Evolutionary conservation across 164 flowering plant species (phyloP), one percentile per base, ranked within the genome.

Genomic region (Euptelea pleiosperma): DNA sequence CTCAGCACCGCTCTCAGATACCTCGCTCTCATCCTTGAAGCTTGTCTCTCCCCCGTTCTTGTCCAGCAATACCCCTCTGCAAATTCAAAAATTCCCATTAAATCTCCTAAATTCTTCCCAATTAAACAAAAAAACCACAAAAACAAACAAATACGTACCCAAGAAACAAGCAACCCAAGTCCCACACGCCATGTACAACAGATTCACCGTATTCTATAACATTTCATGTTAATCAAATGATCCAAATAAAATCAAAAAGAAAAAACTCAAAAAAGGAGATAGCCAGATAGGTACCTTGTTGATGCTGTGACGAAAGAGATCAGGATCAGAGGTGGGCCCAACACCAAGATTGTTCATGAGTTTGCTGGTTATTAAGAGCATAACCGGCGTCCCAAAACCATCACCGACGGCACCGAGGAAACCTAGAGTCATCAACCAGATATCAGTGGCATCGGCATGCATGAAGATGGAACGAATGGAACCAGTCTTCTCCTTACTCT

Each of bases 21-120:
- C 44, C 77, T 75, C 1, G 75, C 70, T 67, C 97, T 77, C 84
- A 86, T 76, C 57, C 83, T 78, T 11, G 84, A 58, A 0, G 96
- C 85, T 69, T 84, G 95, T 62, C 96, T 79, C 65, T 86, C 91
- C 0, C 84, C 96, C 18, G 97, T 84, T 75, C 89, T 78, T 52
- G 90, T 70, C 96, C 96, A 91, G 46, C 96, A 91, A 67, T 74
- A 88, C 4, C 91, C 97, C 83, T 90, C 97, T 90, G 54, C 29
- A n/a, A n/a, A 51, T 31, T 24, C 60, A 55, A 45, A 9, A 41
- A 12, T n/a, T 8, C 11, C 16, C 24, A 37, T 28, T 14, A 51
- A 21, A 21, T 43, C 28, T 41, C 14, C n/a, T n/a, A n/a, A n/a
- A n/a, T n/a, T n/a, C n/a, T n/a, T n/a, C n/a, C n/a, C n/a, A n/a